Evolutionary conservation across 345 rosid genomes (phyloP), one percentile per base, ranked within the genome.

Genomic region (Citropsis articulata): DNA sequence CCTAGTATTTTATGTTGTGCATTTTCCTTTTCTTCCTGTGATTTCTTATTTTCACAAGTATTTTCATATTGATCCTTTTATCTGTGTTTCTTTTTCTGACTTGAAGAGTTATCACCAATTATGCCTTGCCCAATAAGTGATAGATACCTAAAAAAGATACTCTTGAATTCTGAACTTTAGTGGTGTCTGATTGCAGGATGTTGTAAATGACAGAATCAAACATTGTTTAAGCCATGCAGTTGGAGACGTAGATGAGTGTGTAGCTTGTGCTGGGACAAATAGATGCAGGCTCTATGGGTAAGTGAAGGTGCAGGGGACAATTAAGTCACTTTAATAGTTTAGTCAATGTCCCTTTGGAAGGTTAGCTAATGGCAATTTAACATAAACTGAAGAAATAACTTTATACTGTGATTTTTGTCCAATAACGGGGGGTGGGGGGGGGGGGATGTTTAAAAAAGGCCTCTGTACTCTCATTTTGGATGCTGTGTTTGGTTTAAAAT

Each of bases 261-360:
- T 69, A 68, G 97, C 79, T 65, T 95, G 99, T 85, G 88, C 87
- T 45, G 98, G 97, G 76, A 93, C 99, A 79, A 76, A 84, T 79
- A 95, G 87, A 80, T 95, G 99, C 92, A 92, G 85, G 91, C 83
- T 95, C 81, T 89, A 90, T 60, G 76, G 79, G 60, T 70, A 55
- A 40, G 21, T 50, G 66, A 66, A 80, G 60, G 45, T 66, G 64
- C 21, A 59, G 25, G 13, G 25, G 19, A 7, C 77, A 60, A 45
- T 57, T 10, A 50, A 5, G 9, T 64, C 48, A 65, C 63, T 53
- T 76, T 19, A 19, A 27, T 48, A 65, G 25, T 53, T 76, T 19
- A 27, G 9, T 48, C 24, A 28, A 13, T 50, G 13, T 6, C 22
- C 42, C n/a, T 42, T 4, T 66, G 27, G 24, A 48, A 30, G 45